Percentiles rank a stretch among this genome's conserved stretches.
phyloP scores from a whole-genome alignment of 2,329 filamentous ascomycete genomes.

The Neurospora sp. region DNA sequence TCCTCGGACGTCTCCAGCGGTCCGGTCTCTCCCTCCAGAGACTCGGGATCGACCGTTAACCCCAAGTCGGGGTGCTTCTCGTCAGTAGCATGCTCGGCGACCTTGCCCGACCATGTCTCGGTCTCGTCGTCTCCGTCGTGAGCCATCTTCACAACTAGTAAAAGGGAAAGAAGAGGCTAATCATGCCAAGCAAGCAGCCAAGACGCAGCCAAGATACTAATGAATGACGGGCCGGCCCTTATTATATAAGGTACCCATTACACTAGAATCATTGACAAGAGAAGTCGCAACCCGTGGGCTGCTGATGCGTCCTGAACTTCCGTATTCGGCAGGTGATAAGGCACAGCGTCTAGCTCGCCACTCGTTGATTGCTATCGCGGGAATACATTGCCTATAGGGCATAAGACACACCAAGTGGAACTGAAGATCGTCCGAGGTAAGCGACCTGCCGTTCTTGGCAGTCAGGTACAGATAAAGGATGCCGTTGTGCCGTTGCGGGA shows the following conservation, averaged over 20 bases:
- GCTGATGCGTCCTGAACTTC: neutral
- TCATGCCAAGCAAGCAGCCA: neutral
- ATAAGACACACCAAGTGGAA: no score
- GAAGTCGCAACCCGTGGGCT: neutral
- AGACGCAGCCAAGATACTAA: neutral
- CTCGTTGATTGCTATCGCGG: neutral
- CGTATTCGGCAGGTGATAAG: neutral
- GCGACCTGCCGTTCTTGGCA: neutral
- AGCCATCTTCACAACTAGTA: neutral
- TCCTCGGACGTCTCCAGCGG: neutral
- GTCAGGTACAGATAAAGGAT: neutral
- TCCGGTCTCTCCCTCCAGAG: neutral
- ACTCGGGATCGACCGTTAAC: neutral
- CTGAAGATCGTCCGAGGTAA: no score
- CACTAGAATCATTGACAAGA: neutral
- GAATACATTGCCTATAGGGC: neutral
- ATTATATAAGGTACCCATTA: neutral
- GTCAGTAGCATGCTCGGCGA: neutral
- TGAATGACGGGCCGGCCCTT: neutral
- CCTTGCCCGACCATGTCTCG: neutral
- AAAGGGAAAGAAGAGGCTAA: neutral
- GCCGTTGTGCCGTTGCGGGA: neutral
- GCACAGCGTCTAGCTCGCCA: neutral
- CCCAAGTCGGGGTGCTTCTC: neutral
- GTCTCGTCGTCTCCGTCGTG: neutral